Conservation (phyloP, 176 grass and related monocot genomes). For the Cenchrus fungigraminus region DNA sequence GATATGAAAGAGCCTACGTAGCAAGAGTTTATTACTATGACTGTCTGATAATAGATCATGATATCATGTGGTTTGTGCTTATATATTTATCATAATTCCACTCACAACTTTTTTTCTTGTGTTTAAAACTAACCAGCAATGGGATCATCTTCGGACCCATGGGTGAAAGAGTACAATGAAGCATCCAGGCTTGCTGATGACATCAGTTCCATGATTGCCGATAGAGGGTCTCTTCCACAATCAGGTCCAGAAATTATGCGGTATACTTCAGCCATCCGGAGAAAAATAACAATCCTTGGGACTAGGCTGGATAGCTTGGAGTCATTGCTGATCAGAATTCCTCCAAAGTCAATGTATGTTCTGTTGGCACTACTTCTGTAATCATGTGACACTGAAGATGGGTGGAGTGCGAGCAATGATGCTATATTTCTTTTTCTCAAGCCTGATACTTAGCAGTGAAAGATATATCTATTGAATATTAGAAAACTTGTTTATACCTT, state of each 20-base stretch:
- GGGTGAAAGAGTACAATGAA: slow-evolving; percentile 82
- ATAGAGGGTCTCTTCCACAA: slow-evolving; percentile 79
- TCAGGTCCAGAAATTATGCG: slow-evolving; percentile 78
- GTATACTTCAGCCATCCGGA: slow-evolving; percentile 65
- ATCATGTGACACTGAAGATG: slow-evolving; percentile 14
- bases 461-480: slow-evolving; percentile 2
- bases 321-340: slow-evolving; percentile 62
- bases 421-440: neutral
- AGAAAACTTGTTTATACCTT: neutral
- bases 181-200: slow-evolving; percentile 84
- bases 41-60: neutral
- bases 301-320: slow-evolving; percentile 84
- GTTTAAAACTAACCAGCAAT: slow-evolving; percentile 61
- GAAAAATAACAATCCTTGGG: slow-evolving; percentile 84
- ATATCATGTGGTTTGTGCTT: neutral
- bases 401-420: neutral
- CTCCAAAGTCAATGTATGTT: slow-evolving; percentile 82
- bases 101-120: slow-evolving; percentile 1
- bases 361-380: slow-evolving; percentile 10
- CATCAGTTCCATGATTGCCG: slow-evolving; percentile 76
- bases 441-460: slow-evolving; percentile 22
- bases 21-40: slow-evolving; percentile 16
- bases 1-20: neutral
- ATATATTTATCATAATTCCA: slow-evolving; percentile 14
- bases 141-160: slow-evolving; percentile 72